Base-by-base conservation (phyloP, 805 yeast species). In the Pichia phayaonensis region DNA sequence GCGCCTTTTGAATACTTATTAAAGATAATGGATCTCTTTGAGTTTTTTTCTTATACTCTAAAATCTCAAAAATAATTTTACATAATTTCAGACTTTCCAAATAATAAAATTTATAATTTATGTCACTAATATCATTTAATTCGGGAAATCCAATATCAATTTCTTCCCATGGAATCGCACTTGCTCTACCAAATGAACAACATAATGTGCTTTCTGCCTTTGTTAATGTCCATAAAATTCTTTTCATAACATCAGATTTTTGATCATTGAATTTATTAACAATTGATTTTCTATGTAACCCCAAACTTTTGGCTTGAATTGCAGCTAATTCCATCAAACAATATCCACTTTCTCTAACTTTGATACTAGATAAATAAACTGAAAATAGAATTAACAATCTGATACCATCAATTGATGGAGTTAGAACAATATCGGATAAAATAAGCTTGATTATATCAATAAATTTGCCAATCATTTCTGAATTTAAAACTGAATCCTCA, bases 321-420 rank as follows among this genome's bases (percentile, higher is more conserved):
- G 74, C 67, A 8, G 80, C 79, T 43, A 74, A 51, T 42, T 76
- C 75, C 59, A 74, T 61, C 44, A 76, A 53, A 53, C 74, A 71
- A 69, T 75, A 76, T 0, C 77, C 75, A 46, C 75, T 69, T 51
- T 76, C 80, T 51, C 79, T 66, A 40, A 72, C 72, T 54, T 70
- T 73, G 24, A 67, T 67, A 44, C 75, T 66, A 42, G 74, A 74
- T 40, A 76, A 54, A 58, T 76, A 72, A 13, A 72, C 65, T 0
- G 79, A 68, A 39, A 74, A 64, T 31, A 75, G 56, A 44, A 71
- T 65, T 18, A 75, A 55, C 18, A 74, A 62, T 45, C 77, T 63
- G 13, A 76, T 72, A 4, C 80, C 76, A 45, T 68, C 70, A 16
- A 75, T 55, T 4, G 72, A 65, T 3, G 80, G 77, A 1, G 74